Base-by-base conservation (phyloP, 257 asterid genomes). In the Nicotiana noctiflora region DNA sequence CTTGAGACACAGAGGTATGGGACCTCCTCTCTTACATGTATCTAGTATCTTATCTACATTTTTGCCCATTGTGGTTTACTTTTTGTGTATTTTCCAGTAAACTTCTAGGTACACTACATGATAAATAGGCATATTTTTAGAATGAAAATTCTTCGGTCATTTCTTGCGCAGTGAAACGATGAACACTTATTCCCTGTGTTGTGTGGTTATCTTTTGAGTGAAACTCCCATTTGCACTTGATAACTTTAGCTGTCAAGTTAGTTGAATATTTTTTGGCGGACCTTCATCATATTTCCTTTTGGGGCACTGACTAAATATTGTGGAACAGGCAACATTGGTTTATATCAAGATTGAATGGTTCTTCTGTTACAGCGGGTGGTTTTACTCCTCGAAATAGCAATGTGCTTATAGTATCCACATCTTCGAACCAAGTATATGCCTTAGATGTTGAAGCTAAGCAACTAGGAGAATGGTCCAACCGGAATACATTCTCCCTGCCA, bases 261-360 rank as follows among this genome's bases (percentile, higher is more conserved):
- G 32, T 12, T 61, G 18, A 61, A 23, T 61, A 23, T 25, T 15
- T 40, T 25, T 61, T 25, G n/a, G 13, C 4, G 67, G 78, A 72
- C 60, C 78, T 46, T 21, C 60, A 19, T 46, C 13, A 57, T 46
- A 14, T 23, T 72, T 72, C 78, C 40, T 46, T 23, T 46, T 72
- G 0, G 60, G 12, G 78, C 40, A 14, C 79, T 74, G 79, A 74
- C 17, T 49, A 37, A 74, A 49, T 74, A 25, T 23, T 46, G 79
- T 79, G 65, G 51, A 31, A 40, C 94, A 96, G 99, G 92, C 99
- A 93, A 82, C 99, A 96, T 84, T 96, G 99, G 99, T 94, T 94
- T 82, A 84, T 96, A 84, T 87, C 98, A 84, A 91, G 98, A 88
- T 88, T 96, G 91, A 93, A 92, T 70, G 97, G 98, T 68, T 97